A percentile compares a stretch with the other conserved stretches of the same genome.
phyloP scores from a whole-genome alignment of 1,284 basidiomycete species.

The Irpex rosettiformis region DNA sequence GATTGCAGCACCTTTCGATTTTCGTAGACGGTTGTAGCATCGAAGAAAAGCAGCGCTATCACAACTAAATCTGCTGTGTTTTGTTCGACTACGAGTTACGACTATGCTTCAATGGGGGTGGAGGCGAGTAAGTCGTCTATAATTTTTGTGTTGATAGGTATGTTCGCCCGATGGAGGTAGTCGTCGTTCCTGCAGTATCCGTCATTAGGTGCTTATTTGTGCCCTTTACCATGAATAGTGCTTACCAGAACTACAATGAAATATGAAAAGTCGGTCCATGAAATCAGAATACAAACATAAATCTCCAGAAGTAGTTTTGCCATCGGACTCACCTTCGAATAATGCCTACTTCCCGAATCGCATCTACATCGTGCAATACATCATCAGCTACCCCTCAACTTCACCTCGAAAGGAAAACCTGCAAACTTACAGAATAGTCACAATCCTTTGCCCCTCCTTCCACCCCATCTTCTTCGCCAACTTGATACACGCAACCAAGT shows the following conservation, averaged over 20 bases:
- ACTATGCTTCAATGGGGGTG: neutral
- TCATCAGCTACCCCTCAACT: neutral
- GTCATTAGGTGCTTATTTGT: too few relatives aligned
- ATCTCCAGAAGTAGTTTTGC: too few relatives aligned
- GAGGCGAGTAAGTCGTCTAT: slow-evolving; percentile 47
- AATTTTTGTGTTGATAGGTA: slow-evolving; percentile 53
- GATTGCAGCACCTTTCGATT: neutral
- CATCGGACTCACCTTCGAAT: slow-evolving; percentile 79
- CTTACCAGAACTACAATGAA: slow-evolving; percentile 40
- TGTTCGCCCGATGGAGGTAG: slow-evolving; percentile 62
- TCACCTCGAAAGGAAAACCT: neutral
- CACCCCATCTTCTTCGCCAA: slow-evolving; percentile 70
- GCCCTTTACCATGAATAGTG: neutral
- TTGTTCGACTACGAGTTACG: too few relatives aligned
- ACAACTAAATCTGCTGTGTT: too few relatives aligned
- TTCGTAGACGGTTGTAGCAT: too few relatives aligned
- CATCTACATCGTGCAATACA: slow-evolving; percentile 44
- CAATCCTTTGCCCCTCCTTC: slow-evolving; percentile 62
- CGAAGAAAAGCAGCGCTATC: too few relatives aligned
- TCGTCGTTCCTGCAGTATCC: slow-evolving; percentile 68
- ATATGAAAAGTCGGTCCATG: neutral
- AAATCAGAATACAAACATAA: too few relatives aligned
- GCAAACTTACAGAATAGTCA: slow-evolving; percentile 76
- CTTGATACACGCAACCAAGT: slow-evolving; percentile 86
- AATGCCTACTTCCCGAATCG: slow-evolving; percentile 82